A percentile compares a stretch with the other conserved stretches of the same genome.
These are phyloP conservation scores for Tilletiopsis washingtonensis DNA, from an alignment of 1,284 basidiomycete species.

Conservation along the genomic window DNA sequence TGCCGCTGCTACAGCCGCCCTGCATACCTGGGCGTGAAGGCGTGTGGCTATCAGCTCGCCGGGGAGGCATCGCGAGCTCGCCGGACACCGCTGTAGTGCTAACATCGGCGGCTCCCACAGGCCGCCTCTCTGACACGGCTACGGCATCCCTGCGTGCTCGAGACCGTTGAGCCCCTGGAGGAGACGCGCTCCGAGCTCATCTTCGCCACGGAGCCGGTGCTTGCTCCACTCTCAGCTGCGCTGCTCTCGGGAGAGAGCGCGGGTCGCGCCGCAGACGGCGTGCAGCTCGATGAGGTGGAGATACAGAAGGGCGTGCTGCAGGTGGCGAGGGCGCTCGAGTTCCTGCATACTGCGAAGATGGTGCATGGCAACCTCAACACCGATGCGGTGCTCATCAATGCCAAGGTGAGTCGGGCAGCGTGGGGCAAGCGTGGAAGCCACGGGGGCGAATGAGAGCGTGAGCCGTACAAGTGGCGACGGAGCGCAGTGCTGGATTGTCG, in stretches of 20 bases:
- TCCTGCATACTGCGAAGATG: slow-evolving; percentile 80
- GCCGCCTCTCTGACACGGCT: slow-evolving; percentile 75
- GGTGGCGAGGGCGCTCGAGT: slow-evolving; percentile 82
- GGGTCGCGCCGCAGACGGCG: slow-evolving; percentile 6
- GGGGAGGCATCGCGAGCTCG: too few relatives aligned
- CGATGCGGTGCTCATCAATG: slow-evolving; percentile 48
- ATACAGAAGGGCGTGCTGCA: slow-evolving; percentile 95
- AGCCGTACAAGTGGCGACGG: too few relatives aligned
- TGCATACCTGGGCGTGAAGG: too few relatives aligned
- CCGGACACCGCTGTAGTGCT: too few relatives aligned
- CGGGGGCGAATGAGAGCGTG: too few relatives aligned
- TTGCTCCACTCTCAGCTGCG: slow-evolving; percentile 19
- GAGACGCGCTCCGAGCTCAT: slow-evolving; percentile 74
- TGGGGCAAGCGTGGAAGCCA: too few relatives aligned
- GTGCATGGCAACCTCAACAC: slow-evolving; percentile 86
- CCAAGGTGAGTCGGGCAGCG: slow-evolving; percentile 48
- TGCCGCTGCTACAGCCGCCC: too few relatives aligned
- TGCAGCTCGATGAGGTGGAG: slow-evolving; percentile 52
- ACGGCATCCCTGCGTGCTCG: slow-evolving; percentile 89
- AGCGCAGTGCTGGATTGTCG: too few relatives aligned
- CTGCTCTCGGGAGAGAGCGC: slow-evolving; percentile 9
- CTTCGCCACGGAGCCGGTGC: slow-evolving; percentile 76
- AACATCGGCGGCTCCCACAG: too few relatives aligned
- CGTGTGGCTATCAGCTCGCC: too few relatives aligned
- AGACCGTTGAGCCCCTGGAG: slow-evolving; percentile 97